These are phyloP conservation scores for Amesomyces nigricolor DNA, from an alignment of 2,329 filamentous ascomycete species.

Conservation along the genomic window DNA sequence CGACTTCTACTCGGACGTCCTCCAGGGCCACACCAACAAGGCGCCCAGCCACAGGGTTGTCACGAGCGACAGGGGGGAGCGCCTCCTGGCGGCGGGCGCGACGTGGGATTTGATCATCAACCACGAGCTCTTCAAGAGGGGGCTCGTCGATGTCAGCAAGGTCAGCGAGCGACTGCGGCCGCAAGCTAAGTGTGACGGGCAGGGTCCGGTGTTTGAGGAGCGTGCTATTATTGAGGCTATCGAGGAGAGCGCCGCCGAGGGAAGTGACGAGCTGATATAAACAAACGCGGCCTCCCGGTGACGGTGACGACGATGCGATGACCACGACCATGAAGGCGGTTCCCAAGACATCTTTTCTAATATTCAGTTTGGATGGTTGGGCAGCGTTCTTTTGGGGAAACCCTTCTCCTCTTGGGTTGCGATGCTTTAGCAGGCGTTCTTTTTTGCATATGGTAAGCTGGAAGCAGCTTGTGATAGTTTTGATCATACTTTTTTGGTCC, in stretches of 20 bases:
- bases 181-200: conserved; percentile 74
- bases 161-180: conserved; percentile 75
- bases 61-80: conserved; percentile 59
- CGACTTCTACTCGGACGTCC: conserved; percentile 62
- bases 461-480: no score
- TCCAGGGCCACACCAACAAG: conserved; percentile 58
- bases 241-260: conserved; percentile 68
- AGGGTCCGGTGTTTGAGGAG: conserved; percentile 84
- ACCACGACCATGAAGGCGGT: background rate
- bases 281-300: background rate
- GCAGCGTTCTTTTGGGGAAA: no score
- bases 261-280: conserved; percentile 66
- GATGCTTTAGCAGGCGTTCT: no score
- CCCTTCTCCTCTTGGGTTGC: no score
- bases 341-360: no score
- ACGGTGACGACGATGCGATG: background rate
- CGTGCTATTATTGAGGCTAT: conserved; percentile 67
- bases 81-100: conserved; percentile 66
- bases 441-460: no score
- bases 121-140: conserved; percentile 70
- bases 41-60: conserved; percentile 63
- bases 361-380: no score
- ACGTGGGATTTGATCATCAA: conserved; percentile 87
- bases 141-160: conserved; percentile 72
- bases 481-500: no score